These are phyloP conservation scores for Globisporangium nodosum DNA, from an alignment of 352 stramenopile genomes.

Conservation along the genomic window DNA sequence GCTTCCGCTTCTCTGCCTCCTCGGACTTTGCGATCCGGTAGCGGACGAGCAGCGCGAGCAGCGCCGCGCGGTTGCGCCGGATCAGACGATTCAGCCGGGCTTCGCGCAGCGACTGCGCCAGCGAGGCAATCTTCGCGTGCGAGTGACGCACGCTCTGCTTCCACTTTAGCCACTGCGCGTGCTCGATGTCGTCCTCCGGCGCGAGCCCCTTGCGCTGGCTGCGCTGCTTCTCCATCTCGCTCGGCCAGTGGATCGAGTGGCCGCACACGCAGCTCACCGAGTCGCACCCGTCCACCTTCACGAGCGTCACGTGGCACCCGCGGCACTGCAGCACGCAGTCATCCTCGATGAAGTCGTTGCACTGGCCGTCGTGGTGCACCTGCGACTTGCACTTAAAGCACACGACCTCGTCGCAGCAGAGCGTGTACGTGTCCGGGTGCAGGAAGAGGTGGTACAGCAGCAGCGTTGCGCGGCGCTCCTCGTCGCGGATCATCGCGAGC, in stretches of 20 bases:
- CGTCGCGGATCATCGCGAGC: conserved; percentile 35
- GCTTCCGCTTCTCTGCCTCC: conserved; percentile 8
- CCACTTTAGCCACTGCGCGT: conserved; percentile 29
- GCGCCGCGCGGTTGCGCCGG: conserved; percentile 19
- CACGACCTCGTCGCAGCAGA: conserved; percentile 32
- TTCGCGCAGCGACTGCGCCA: conserved; percentile 25
- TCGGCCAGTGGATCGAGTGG: conserved; percentile 41
- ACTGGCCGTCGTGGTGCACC: conserved; percentile 39
- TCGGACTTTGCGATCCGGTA: conserved; percentile 8
- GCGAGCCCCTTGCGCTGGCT: conserved; percentile 40
- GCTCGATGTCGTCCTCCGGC: conserved; percentile 21
- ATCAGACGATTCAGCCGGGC: conserved; percentile 29
- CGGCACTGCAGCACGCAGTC: conserved; percentile 46
- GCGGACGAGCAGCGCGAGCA: conserved; percentile 25
- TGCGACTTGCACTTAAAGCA: conserved; percentile 66
- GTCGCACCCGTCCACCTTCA: conserved; percentile 64
- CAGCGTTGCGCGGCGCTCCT: conserved; percentile 49
- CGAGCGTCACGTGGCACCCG: conserved; percentile 46
- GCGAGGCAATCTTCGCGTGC: conserved; percentile 20
- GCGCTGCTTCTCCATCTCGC: conserved; percentile 42
- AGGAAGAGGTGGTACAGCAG: conserved; percentile 38
- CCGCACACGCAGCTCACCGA: conserved; percentile 46
- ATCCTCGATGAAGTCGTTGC: conserved; percentile 48
- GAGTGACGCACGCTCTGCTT: conserved; percentile 9
- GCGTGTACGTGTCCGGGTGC: conserved; percentile 39